Evolutionary conservation across 2,329 filamentous ascomycete species (phyloP).

Genomic region (Colletotrichum chlorophyti): DNA sequence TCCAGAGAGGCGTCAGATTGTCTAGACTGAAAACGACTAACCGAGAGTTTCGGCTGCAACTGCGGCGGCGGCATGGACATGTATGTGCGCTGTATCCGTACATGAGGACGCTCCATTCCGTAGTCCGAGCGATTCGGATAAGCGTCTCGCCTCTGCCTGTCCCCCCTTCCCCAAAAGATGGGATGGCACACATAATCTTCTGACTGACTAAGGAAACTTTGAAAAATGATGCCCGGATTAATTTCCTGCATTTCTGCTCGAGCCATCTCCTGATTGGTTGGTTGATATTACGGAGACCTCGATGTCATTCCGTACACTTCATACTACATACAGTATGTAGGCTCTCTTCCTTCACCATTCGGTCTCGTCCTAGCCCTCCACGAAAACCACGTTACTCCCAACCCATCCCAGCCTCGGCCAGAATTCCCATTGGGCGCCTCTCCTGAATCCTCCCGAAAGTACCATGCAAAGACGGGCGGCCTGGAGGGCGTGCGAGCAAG

Average conservation of each 20-base stretch:
- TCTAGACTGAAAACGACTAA: slow-evolving; percentile 9
- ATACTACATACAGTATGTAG: background rate
- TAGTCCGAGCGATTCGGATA: background rate
- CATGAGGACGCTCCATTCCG: too few relatives aligned
- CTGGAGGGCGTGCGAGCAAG: background rate
- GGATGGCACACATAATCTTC: background rate
- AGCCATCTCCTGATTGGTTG: background rate
- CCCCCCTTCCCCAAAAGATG: background rate
- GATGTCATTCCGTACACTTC: too few relatives aligned
- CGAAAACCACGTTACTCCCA: background rate
- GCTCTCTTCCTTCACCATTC: background rate
- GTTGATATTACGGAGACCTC: too few relatives aligned
- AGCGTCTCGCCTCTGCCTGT: too few relatives aligned
- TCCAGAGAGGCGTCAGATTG: background rate
- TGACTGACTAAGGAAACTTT: slow-evolving; percentile 1
- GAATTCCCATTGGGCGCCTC: slow-evolving; percentile 24
- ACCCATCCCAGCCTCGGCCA: background rate
- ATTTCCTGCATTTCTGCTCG: background rate
- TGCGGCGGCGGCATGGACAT: slow-evolving; percentile 5
- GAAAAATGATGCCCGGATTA: too few relatives aligned
- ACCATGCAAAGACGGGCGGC: background rate
- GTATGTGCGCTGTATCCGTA: too few relatives aligned
- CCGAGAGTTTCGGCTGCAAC: slow-evolving; percentile 19
- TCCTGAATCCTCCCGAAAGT: slow-evolving; percentile 24
- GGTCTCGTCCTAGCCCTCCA: background rate